Percentiles rank a stretch among this genome's conserved stretches.
These are phyloP conservation scores for Lyophyllum atratum DNA, from an alignment of 768 basidiomycete genomes.

Conservation along the genomic window DNA sequence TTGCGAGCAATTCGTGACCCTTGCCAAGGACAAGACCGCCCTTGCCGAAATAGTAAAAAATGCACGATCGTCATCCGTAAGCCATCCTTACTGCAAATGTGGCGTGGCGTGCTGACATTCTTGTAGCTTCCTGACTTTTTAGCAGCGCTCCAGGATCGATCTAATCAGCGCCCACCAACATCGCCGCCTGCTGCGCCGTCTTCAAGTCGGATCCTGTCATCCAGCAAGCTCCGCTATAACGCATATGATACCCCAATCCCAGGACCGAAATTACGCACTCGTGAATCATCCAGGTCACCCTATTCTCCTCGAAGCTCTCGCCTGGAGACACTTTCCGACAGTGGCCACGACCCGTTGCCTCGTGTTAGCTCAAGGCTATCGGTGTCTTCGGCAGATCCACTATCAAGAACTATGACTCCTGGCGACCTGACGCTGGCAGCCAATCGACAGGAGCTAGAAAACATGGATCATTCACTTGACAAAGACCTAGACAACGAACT, in stretches of 20 bases:
- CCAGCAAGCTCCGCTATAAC: constrained; percentile 62
- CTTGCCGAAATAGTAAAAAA: constrained; percentile 49
- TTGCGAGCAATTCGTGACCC: constrained; percentile 64
- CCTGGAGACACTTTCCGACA: constrained; percentile 33
- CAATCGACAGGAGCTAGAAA: constrained; percentile 31
- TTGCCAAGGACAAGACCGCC: constrained; percentile 44
- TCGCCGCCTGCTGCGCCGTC: constrained; percentile 18
- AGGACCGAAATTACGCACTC: constrained; percentile 41
- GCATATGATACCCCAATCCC: constrained; percentile 68
- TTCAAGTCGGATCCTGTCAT: constrained; percentile 26
- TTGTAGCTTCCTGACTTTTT: constrained; percentile 74
- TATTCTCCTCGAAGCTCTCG: constrained; percentile 33
- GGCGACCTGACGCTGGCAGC: constrained; percentile 48
- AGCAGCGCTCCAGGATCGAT: constrained; percentile 35
- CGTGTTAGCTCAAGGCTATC: constrained; percentile 30
- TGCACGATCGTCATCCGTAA: constrained; percentile 60
- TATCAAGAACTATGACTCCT: constrained; percentile 35
- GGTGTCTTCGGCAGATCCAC: constrained; percentile 17
- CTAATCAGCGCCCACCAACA: constrained; percentile 6
- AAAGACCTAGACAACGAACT: background rate
- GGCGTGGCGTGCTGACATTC: background rate
- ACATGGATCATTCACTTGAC: constrained; percentile 11
- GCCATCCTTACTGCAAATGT: constrained; percentile 19
- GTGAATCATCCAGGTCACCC: constrained; percentile 30
- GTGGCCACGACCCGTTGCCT: constrained; percentile 28